Evolutionary conservation across 345 rosid genomes (phyloP).

Genomic region (Gossypium raimondii): DNA sequence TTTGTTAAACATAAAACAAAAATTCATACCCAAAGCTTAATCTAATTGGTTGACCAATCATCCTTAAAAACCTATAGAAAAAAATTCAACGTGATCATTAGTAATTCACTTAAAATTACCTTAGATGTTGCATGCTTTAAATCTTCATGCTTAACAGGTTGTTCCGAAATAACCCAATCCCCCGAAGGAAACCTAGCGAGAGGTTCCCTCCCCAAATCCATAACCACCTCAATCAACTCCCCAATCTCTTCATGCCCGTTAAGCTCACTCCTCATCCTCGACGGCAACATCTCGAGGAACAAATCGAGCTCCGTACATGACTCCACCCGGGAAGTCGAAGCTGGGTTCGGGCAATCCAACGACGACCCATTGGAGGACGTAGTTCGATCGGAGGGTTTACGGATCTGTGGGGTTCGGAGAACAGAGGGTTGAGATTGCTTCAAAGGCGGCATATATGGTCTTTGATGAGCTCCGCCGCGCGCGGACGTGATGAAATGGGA

Average conservation of each 20-base stretch:
- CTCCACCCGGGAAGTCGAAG: conserved; percentile 33
- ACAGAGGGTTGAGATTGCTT: conserved; percentile 39
- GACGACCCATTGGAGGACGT: conserved; percentile 37
- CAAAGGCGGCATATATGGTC: not conserved
- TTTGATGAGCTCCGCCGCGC: conserved; percentile 7
- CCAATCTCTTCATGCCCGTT: conserved; percentile 50
- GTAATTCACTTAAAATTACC: conserved; percentile 32
- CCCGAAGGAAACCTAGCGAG: conserved; percentile 92
- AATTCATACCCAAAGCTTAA: not conserved
- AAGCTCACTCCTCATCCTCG: conserved; percentile 55
- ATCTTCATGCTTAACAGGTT: conserved; percentile 66
- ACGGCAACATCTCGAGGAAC: conserved; percentile 73
- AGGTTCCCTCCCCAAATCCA: conserved; percentile 93
- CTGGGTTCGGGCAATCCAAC: conserved; percentile 27
- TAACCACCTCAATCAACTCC: conserved; percentile 80
- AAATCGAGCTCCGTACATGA: conserved; percentile 53
- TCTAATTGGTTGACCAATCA: not conserved
- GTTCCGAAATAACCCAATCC: conserved; percentile 78
- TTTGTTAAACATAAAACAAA: not conserved
- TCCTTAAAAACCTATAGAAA: not conserved
- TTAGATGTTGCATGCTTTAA: conserved; percentile 68
- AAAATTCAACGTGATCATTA: not conserved
- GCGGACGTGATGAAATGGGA: not conserved
- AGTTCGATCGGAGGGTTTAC: conserved; percentile 47
- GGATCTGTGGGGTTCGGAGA: conserved; percentile 44